These are phyloP conservation scores for Monilinia fructigena DNA, from an alignment of 2,329 filamentous ascomycete genomes.

Conservation along the genomic window DNA sequence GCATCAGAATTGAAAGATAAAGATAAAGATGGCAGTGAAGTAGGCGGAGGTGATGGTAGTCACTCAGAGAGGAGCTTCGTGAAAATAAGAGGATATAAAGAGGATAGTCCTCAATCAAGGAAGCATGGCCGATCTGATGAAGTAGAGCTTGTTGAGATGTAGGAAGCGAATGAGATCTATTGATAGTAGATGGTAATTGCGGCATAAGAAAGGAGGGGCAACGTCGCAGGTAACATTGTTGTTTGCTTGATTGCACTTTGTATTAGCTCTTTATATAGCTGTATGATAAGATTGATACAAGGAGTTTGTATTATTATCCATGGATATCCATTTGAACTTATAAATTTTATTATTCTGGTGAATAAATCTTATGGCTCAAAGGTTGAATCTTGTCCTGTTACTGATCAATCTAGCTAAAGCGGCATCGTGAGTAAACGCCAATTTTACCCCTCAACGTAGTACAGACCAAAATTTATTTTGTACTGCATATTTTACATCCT, in stretches of 20 bases:
- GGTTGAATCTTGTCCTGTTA: too few relatives aligned
- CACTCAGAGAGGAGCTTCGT: conserved; percentile 8
- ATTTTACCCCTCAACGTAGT: conserved; percentile 11
- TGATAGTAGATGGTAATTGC: not conserved
- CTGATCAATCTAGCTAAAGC: conserved; percentile 1
- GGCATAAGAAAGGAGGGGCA: conserved; percentile 9
- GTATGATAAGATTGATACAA: not conserved
- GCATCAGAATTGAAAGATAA: not conserved
- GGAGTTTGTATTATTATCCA: not conserved
- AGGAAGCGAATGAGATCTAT: not conserved
- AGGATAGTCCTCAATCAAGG: not conserved
- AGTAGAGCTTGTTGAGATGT: conserved; percentile 14
- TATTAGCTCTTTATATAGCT: not conserved
- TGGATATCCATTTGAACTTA: not conserved
- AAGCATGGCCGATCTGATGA: conserved; percentile 12
- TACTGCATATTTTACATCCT: conserved; percentile 1
- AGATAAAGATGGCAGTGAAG: not conserved
- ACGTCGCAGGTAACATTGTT: not conserved
- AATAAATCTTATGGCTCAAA: not conserved
- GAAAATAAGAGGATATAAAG: conserved; percentile 3
- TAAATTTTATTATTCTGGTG: not conserved
- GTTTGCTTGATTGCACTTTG: not conserved
- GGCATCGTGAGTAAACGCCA: not conserved
- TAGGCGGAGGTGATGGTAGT: not conserved
- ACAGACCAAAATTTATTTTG: conserved; percentile 15